Percentiles rank a stretch among this genome's conserved stretches.
Evolutionary conservation across 176 grass and related monocot species (phyloP).

Genomic region (Zoysia japonica): DNA sequence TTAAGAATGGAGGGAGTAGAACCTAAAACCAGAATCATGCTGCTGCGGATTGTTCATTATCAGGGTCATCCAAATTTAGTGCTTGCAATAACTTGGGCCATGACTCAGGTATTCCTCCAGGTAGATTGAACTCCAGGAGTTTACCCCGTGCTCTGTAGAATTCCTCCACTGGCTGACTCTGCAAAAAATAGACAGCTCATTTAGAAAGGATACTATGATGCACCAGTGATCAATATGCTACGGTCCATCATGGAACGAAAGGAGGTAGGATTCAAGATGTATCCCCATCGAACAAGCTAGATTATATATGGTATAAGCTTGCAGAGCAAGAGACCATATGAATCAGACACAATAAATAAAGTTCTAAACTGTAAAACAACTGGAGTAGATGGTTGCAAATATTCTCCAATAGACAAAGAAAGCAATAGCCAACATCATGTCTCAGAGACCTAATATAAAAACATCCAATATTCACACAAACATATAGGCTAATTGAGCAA

Average conservation of each 20-base stretch:
- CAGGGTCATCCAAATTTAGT: conserved; percentile 68
- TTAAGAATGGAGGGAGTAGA: too few species aligned
- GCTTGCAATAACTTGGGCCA: conserved; percentile 89
- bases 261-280: background rate
- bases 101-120: conserved; percentile 73
- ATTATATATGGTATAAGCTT: too few species aligned
- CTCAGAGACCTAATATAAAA: background rate
- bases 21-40: conserved; percentile 43
- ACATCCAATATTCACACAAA: background rate
- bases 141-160: conserved; percentile 77
- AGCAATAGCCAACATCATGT: background rate
- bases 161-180: conserved; percentile 84
- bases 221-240: background rate
- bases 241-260: background rate
- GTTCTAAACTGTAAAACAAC: background rate
- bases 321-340: background rate
- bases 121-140: conserved; percentile 86
- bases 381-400: background rate
- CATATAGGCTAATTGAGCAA: background rate
- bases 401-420: background rate
- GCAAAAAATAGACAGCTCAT: conserved; percentile 4
- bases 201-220: conserved; percentile 13
- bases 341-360: background rate
- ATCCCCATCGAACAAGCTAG: background rate
- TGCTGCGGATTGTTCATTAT: conserved; percentile 60